These are phyloP conservation scores for Rosa multiflora DNA, from an alignment of 306 rosid species.

Conservation along the genomic window DNA sequence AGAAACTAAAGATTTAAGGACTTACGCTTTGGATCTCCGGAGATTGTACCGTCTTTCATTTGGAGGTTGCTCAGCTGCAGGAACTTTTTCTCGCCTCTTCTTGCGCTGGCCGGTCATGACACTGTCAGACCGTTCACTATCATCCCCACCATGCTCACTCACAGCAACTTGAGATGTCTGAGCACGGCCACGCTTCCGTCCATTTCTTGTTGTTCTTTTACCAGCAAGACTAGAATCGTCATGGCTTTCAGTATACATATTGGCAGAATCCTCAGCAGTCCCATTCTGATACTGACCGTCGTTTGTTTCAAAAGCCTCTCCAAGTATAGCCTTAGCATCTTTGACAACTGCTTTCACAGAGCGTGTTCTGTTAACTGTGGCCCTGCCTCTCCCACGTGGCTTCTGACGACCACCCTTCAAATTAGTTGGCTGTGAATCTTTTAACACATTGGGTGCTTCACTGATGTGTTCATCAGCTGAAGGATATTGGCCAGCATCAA, in stretches of 20 bases:
- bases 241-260: constrained; percentile 49
- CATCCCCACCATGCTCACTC: constrained; percentile 59
- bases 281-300: constrained; percentile 64
- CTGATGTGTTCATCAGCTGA: constrained; percentile 61
- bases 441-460: constrained; percentile 45
- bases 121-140: constrained; percentile 65
- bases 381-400: constrained; percentile 50
- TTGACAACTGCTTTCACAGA: constrained; percentile 64
- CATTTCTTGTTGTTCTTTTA: constrained; percentile 37
- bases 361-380: constrained; percentile 47
- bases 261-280: constrained; percentile 63
- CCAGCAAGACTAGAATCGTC: constrained; percentile 39
- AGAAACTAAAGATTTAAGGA: neutral
- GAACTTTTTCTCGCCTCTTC: constrained; percentile 59
- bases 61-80: constrained; percentile 49
- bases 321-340: constrained; percentile 76
- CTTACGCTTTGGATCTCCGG: constrained; percentile 69
- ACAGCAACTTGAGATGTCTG: constrained; percentile 57
- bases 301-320: constrained; percentile 45
- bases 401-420: constrained; percentile 41
- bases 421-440: constrained; percentile 56
- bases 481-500: constrained; percentile 52
- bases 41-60: constrained; percentile 75
- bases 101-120: constrained; percentile 50
- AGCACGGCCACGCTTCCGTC: constrained; percentile 60